A percentile compares a stretch with the other conserved stretches of the same genome.
phyloP scores from a whole-genome alignment of 2,329 filamentous ascomycete genomes.

The Phialophora tarda region DNA sequence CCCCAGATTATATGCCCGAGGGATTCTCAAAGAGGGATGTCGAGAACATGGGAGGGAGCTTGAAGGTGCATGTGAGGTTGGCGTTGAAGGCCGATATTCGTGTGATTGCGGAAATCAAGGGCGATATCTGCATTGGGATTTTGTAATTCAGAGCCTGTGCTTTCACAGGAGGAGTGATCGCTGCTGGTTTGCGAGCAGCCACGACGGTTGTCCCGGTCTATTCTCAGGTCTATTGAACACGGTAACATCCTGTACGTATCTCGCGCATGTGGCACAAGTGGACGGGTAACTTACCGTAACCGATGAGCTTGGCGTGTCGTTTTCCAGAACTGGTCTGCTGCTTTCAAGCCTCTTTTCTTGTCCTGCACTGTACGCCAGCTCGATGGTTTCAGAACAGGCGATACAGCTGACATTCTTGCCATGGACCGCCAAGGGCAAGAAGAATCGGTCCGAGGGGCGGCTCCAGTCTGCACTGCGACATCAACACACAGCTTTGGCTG shows the following conservation, averaged over 20 bases:
- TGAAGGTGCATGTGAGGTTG: constrained; percentile 34
- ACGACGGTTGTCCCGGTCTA: background rate
- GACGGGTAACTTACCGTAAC: background rate
- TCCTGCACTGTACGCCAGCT: background rate
- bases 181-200: background rate
- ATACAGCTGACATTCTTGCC: constrained; percentile 11
- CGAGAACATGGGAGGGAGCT: constrained; percentile 30
- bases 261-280: background rate
- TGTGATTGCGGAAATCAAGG: constrained; percentile 32
- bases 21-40: constrained; percentile 28
- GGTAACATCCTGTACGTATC: too few relatives aligned
- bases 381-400: background rate
- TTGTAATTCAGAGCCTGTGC: constrained; percentile 11
- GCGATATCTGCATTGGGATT: constrained; percentile 35
- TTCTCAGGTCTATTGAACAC: background rate
- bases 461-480: constrained; percentile 10
- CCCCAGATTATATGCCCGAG: constrained; percentile 13
- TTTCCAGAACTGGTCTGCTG: background rate
- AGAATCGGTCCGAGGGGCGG: constrained; percentile 4
- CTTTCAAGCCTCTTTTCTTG: background rate
- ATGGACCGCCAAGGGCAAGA: constrained; percentile 1
- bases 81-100: constrained; percentile 33
- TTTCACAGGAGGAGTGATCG: background rate
- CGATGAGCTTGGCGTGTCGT: background rate
- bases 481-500: constrained; percentile 15